Conservation (phyloP, 805 yeast species). For the Metschnikowia aberdeeniae region DNA sequence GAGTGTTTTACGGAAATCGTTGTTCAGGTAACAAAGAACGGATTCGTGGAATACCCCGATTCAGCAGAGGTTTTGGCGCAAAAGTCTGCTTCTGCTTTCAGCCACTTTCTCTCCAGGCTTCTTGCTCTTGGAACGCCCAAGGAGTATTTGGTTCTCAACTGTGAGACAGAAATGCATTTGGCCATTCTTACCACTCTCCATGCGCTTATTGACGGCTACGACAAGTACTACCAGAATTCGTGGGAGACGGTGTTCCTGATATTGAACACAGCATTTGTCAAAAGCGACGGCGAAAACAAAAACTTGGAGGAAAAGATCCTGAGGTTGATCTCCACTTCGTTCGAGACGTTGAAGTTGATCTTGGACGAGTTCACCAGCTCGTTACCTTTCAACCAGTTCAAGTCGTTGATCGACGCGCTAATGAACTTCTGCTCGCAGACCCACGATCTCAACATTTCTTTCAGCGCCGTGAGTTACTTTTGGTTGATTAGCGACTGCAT, state of each 20-base stretch:
- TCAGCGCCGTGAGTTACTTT: conserved; percentile 85
- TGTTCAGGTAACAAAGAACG: conserved; percentile 35
- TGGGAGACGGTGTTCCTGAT: conserved; percentile 75
- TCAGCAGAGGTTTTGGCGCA: conserved; percentile 35
- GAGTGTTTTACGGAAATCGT: conserved; percentile 51
- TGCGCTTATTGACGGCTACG: conserved; percentile 74
- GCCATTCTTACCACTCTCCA: conserved; percentile 60
- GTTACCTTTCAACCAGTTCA: conserved; percentile 63
- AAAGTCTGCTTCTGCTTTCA: conserved; percentile 47
- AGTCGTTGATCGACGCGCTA: conserved; percentile 65
- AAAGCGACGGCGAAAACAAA: conserved; percentile 17
- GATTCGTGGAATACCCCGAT: conserved; percentile 28
- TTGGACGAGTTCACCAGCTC: conserved; percentile 79
- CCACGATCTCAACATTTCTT: conserved; percentile 78
- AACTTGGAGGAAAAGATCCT: conserved; percentile 45
- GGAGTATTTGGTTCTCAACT: conserved; percentile 46
- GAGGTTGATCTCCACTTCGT: conserved; percentile 61
- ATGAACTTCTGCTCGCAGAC: conserved; percentile 67
- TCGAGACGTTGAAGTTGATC: conserved; percentile 76
- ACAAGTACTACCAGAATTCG: conserved; percentile 51
- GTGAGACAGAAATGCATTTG: conserved; percentile 66
- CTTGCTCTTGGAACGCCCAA: conserved; percentile 34
- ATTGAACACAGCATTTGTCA: conserved; percentile 52
- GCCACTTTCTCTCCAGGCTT: conserved; percentile 41
- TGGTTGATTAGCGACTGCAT: conserved; percentile 85